Conservation (phyloP, 148 eudicot species). For the Amaranthus cruentus region DNA sequence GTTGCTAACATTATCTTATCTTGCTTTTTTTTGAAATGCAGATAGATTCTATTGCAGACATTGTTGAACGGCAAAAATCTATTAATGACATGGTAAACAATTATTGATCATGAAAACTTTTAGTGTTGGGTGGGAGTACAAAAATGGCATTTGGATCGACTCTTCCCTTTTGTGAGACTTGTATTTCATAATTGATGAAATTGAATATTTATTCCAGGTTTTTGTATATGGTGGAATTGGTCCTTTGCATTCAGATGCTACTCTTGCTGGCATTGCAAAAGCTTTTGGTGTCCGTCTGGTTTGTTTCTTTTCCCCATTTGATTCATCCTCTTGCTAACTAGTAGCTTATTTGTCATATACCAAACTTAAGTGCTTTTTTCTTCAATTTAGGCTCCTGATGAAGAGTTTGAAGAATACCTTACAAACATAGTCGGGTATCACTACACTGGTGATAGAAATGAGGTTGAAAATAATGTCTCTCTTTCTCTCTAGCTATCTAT, state of each 20-base stretch:
- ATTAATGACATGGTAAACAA: slow-evolving; percentile 69
- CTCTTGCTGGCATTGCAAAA: slow-evolving; percentile 87
- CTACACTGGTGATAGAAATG: slow-evolving; percentile 74
- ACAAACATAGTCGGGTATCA: slow-evolving; percentile 58
- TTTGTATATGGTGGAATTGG: slow-evolving; percentile 97
- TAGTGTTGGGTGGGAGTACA: not conserved
- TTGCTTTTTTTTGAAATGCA: slow-evolving; percentile 31
- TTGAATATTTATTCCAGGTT: slow-evolving; percentile 47
- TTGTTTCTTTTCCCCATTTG: slow-evolving; percentile 18
- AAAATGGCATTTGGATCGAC: not conserved
- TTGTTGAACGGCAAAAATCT: slow-evolving; percentile 65
- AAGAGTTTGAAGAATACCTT: slow-evolving; percentile 91
- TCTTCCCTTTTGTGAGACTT: not conserved
- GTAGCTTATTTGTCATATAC: not conserved
- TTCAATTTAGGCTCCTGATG: slow-evolving; percentile 79
- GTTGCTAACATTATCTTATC: not conserved
- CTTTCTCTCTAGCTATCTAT: slow-evolving; percentile 4
- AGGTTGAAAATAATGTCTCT: slow-evolving; percentile 37
- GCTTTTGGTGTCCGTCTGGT: slow-evolving; percentile 98
- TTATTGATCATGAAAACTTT: slow-evolving; percentile 1
- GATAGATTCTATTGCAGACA: slow-evolving; percentile 91
- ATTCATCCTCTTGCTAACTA: not conserved
- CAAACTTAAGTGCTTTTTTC: slow-evolving; percentile 13
- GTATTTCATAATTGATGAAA: not conserved
- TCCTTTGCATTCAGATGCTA: slow-evolving; percentile 86